Percentiles rank a stretch among this genome's conserved stretches.
Evolutionary conservation across 2,329 filamentous ascomycete species (phyloP).

Genomic region (Diaporthe citri): DNA sequence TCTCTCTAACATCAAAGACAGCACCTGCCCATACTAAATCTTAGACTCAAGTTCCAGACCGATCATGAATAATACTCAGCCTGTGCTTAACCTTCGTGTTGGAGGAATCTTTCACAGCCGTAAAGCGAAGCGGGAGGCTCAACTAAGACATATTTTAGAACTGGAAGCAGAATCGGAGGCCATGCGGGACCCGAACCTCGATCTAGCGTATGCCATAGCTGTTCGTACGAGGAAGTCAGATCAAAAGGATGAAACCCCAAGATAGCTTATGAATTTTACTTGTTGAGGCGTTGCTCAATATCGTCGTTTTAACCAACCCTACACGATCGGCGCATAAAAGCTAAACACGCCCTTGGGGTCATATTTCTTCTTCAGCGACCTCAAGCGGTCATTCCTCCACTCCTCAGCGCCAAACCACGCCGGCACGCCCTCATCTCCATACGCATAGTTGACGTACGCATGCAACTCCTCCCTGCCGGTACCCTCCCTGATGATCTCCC

Average conservation of each 20-base stretch:
- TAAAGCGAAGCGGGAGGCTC: background rate
- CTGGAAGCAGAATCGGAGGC: background rate
- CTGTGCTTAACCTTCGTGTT: background rate
- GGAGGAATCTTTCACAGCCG: background rate
- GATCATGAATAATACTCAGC: background rate
- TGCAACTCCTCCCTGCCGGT: constrained; percentile 51
- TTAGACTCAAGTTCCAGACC: background rate
- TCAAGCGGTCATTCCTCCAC: constrained; percentile 61
- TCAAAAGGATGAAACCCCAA: background rate
- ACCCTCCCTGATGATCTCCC: constrained; percentile 52
- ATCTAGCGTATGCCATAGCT: background rate
- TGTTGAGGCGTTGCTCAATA: background rate
- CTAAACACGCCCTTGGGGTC: constrained; percentile 60
- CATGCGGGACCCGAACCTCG: background rate
- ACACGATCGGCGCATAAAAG: constrained; percentile 53
- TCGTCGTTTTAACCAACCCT: too few relatives aligned
- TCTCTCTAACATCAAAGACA: too few relatives aligned
- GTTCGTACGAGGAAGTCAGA: background rate
- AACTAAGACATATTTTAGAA: background rate
- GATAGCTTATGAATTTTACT: background rate
- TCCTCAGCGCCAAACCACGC: constrained; percentile 62
- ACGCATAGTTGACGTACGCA: constrained; percentile 66
- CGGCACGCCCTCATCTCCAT: constrained; percentile 57
- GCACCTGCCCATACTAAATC: too few relatives aligned
- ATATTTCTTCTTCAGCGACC: constrained; percentile 60